A percentile compares a stretch with the other conserved stretches of the same genome.
phyloP scores from a whole-genome alignment of 2,329 filamentous ascomycete genomes.

The Lithohypha guttulata region DNA sequence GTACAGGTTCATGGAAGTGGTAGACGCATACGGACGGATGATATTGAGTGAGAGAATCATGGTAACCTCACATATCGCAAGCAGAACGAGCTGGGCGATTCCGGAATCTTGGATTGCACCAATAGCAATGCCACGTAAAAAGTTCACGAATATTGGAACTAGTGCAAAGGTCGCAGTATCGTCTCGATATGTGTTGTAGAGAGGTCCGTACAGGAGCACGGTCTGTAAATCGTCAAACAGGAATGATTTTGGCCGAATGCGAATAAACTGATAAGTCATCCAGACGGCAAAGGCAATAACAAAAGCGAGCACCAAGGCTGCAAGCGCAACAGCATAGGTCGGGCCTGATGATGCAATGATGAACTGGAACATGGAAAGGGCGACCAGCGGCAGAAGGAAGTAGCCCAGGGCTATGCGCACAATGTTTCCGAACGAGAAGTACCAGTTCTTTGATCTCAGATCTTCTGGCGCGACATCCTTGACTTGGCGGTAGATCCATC shows the following conservation, averaged over 20 bases:
- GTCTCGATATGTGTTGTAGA: slow-evolving; percentile 97
- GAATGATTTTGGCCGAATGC: slow-evolving; percentile 69
- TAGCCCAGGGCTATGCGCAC: slow-evolving; percentile 86
- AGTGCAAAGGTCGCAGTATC: slow-evolving; percentile 83
- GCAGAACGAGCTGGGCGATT: slow-evolving; percentile 80
- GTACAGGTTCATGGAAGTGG: slow-evolving; percentile 96
- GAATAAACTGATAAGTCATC: slow-evolving; percentile 70
- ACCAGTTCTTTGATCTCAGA: slow-evolving; percentile 78
- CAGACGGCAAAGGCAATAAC: slow-evolving; percentile 65
- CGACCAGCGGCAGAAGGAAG: slow-evolving; percentile 76
- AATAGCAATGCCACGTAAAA: slow-evolving; percentile 78
- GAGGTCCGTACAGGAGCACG: slow-evolving; percentile 75
- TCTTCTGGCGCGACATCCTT: slow-evolving; percentile 72
- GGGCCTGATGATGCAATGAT: slow-evolving; percentile 61
- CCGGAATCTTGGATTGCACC: slow-evolving; percentile 88
- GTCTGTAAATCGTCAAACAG: slow-evolving; percentile 90
- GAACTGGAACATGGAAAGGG: slow-evolving; percentile 83
- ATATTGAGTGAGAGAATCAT: slow-evolving; percentile 77
- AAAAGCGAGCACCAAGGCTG: slow-evolving; percentile 61
- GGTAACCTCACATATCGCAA: slow-evolving; percentile 90
- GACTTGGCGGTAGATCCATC: slow-evolving; percentile 64
- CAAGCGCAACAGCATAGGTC: slow-evolving; percentile 60
- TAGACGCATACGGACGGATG: slow-evolving; percentile 78
- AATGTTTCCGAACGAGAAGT: slow-evolving; percentile 69
- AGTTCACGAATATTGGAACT: slow-evolving; percentile 72